Evolutionary conservation across 2,329 filamentous ascomycete genomes (phyloP).

Genomic region (Aaosphaeria pasadenensis): DNA sequence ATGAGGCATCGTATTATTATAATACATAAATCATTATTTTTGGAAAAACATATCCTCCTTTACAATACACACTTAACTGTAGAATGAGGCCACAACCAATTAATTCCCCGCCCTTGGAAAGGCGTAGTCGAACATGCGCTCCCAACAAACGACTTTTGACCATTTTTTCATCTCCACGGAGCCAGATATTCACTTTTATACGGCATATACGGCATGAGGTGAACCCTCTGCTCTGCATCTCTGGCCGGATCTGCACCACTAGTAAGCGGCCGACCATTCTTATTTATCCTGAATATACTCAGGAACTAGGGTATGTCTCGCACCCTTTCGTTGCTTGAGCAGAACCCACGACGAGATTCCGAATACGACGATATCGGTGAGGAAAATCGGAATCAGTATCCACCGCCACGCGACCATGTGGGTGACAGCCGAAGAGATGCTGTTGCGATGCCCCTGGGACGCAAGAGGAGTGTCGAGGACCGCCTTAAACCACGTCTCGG

Average conservation of each 20-base stretch:
- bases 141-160: too few relatives aligned
- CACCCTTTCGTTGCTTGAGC: slow-evolving; percentile 18
- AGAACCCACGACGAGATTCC: slow-evolving; percentile 13
- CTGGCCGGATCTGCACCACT: slow-evolving; percentile 4
- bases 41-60: too few relatives aligned
- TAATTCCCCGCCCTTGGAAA: too few relatives aligned
- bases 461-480: slow-evolving; percentile 26
- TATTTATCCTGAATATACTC: slow-evolving; percentile 13
- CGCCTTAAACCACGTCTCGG: slow-evolving; percentile 32
- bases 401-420: slow-evolving; percentile 33
- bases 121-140: too few relatives aligned
- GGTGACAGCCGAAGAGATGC: slow-evolving; percentile 17
- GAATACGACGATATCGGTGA: slow-evolving; percentile 19
- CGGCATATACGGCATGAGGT: slow-evolving; percentile 3
- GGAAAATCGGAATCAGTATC: slow-evolving; percentile 28
- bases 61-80: too few relatives aligned
- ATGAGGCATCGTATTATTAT: too few relatives aligned
- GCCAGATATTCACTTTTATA: too few relatives aligned
- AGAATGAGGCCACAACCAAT: too few relatives aligned
- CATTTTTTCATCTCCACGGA: too few relatives aligned
- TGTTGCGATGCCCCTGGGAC: slow-evolving; percentile 8
- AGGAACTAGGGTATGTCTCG: not conserved
- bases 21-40: too few relatives aligned
- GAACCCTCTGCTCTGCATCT: slow-evolving; percentile 5
- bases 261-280: slow-evolving; percentile 5